Base-by-base conservation (phyloP, 768 basidiomycete genomes). In the Asterophora lycoperdoides region DNA sequence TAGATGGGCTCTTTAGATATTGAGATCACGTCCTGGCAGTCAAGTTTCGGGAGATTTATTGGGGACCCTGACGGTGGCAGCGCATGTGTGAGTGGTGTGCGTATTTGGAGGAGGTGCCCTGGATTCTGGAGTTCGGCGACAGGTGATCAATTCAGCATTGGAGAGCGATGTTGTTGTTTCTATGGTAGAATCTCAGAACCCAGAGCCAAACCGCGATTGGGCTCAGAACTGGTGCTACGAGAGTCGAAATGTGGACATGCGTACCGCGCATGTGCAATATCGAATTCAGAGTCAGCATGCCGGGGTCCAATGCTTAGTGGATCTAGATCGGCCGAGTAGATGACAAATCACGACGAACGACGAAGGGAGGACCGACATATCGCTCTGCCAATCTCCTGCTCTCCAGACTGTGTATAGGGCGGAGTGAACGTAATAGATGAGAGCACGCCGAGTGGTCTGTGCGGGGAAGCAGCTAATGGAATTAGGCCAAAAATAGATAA, bases 31-130 rank as follows among this genome's bases (percentile, higher is more conserved):
- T 37, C 7, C 20, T 11, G 23, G 6, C 26, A 15, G 26, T 36
- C 19, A 28, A 38, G 36, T n/a, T 14, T 32, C 39, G 38, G 46
- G 17, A 15, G 23, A 23, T 23, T 23, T 39, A 4, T n/a, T 45
- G 46, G 20, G 40, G 46, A 47, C 28, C 43, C 43, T 44, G 32
- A 44, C 19, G 43, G 17, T 38, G 34, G 35, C 44, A 45, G 20
- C 44, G 35, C 20, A 46, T 35, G n/a, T 45, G 35, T 38, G 23
- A 29, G 26, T 17, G 23, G 23, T 23, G n/a, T 30, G 36, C 26
- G 37, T 36, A 38, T 46, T 36, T 39, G 45, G 36, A 15, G 23
- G 3, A 3, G 6, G 3, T 23, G 23, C 23, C 23, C 23, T 23
- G 23, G 23, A 23, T 23, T 23, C 3, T 23, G 23, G 23, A 6